A percentile compares a stretch with the other conserved stretches of the same genome.
phyloP scores from a whole-genome alignment of 371 early-diverging fungal species.

The Rhizopus microsporus region DNA sequence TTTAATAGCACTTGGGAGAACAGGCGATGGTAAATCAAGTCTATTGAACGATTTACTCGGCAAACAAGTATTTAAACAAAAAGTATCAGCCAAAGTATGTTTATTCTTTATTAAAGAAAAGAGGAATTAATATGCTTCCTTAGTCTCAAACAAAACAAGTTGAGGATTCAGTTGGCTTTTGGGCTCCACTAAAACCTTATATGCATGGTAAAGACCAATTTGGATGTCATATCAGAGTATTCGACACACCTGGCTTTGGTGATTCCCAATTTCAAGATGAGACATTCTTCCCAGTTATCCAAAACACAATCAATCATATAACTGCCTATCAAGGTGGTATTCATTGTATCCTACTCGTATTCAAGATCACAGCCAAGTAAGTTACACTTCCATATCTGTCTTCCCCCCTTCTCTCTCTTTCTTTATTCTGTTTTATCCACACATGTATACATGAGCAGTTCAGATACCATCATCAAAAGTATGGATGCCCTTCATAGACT shows the following conservation, averaged over 20 bases:
- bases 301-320: slow-evolving; percentile 24
- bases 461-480: slow-evolving; percentile 33
- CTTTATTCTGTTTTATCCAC: too few species aligned
- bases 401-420: neutral
- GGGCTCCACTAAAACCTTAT: slow-evolving; percentile 43
- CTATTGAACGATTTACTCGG: slow-evolving; percentile 47
- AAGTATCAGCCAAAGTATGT: slow-evolving; percentile 35
- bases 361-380: slow-evolving; percentile 38
- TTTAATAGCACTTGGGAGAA: slow-evolving; percentile 44
- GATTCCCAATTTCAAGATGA: slow-evolving; percentile 40
- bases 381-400: neutral
- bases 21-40: slow-evolving; percentile 53
- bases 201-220: slow-evolving; percentile 31
- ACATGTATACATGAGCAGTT: slow-evolving; percentile 9
- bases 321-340: slow-evolving; percentile 16
- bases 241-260: slow-evolving; percentile 49
- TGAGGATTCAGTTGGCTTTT: slow-evolving; percentile 31
- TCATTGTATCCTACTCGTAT: slow-evolving; percentile 29
- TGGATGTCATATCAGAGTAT: slow-evolving; percentile 35
- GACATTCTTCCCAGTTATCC: slow-evolving; percentile 31
- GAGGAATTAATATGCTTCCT: neutral
- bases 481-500: slow-evolving; percentile 24
- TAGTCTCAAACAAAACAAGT: slow-evolving; percentile 46
- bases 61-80: slow-evolving; percentile 37
- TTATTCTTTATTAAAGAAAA: slow-evolving; percentile 2